phyloP scores from a whole-genome alignment of 768 basidiomycete genomes.

The Mycena polygramma region DNA sequence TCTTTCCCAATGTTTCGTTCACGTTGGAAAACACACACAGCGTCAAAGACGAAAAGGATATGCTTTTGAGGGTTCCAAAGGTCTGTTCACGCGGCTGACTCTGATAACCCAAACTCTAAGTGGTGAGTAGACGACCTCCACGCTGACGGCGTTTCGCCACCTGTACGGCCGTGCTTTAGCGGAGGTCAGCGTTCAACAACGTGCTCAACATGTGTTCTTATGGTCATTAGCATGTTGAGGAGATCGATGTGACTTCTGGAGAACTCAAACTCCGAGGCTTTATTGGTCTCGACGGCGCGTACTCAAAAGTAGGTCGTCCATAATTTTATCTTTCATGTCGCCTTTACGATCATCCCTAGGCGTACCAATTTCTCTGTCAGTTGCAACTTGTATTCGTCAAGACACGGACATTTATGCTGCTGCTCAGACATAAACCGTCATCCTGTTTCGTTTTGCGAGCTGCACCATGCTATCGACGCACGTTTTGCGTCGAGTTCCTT shows the following conservation, averaged over 20 bases:
- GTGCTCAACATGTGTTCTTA: slow-evolving; percentile 26
- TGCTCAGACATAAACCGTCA: slow-evolving; percentile 83
- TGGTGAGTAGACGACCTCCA: slow-evolving; percentile 71
- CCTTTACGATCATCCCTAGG: slow-evolving; percentile 56
- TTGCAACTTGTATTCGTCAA: slow-evolving; percentile 25
- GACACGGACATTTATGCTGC: slow-evolving; percentile 11
- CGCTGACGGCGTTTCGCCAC: slow-evolving; percentile 76
- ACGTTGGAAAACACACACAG: slow-evolving; percentile 69
- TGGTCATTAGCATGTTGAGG: slow-evolving; percentile 73
- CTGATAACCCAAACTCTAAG: background rate
- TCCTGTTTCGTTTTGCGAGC: slow-evolving; percentile 71
- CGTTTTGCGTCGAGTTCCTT: slow-evolving; percentile 79
- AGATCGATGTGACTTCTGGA: slow-evolving; percentile 64
- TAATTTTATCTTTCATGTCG: slow-evolving; percentile 13
- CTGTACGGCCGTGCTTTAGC: slow-evolving; percentile 80
- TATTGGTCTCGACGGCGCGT: slow-evolving; percentile 82
- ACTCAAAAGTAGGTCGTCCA: slow-evolving; percentile 69
- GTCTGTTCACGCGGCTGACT: slow-evolving; percentile 52
- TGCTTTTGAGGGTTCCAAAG: slow-evolving; percentile 73
- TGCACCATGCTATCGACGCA: slow-evolving; percentile 77
- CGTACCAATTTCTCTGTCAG: slow-evolving; percentile 91
- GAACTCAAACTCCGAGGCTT: slow-evolving; percentile 81
- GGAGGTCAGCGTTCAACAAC: slow-evolving; percentile 61
- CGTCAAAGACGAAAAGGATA: slow-evolving; percentile 56
- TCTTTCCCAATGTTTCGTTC: slow-evolving; percentile 80